A percentile compares a stretch with the other conserved stretches of the same genome.
These are phyloP conservation scores for Paecilomyces formosus DNA, from an alignment of 2,329 filamentous ascomycete species.

Conservation along the genomic window DNA sequence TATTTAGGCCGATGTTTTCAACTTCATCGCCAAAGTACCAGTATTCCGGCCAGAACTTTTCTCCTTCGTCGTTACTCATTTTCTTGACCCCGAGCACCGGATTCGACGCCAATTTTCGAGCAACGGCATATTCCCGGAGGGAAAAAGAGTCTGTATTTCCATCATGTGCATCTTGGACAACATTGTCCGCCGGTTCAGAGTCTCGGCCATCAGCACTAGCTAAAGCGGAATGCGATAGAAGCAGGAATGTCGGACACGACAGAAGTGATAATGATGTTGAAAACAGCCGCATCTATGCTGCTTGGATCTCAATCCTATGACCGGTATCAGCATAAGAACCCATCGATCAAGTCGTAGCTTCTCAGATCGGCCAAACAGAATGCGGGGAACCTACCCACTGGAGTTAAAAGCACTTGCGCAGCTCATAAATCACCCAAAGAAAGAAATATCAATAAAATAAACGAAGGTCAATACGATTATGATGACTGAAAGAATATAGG, in stretches of 20 bases:
- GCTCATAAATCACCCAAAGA: not conserved
- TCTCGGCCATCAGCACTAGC: not conserved
- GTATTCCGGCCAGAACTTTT: conserved; percentile 42
- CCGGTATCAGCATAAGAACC: not conserved
- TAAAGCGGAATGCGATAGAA: not conserved
- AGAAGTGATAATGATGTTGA: not conserved
- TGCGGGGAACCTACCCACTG: not conserved
- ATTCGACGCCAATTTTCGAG: conserved; percentile 18
- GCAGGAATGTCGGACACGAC: not conserved
- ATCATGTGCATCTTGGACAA: not conserved
- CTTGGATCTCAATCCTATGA: not conserved
- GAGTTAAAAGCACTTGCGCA: not conserved
- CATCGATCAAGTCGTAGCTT: not conserved
- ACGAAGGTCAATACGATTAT: not conserved
- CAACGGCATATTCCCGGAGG: conserved; percentile 18
- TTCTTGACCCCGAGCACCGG: conserved; percentile 29
- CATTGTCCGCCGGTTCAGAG: not conserved
- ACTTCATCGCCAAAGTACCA: conserved; percentile 29
- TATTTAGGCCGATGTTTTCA: conserved; percentile 6
- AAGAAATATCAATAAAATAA: not conserved
- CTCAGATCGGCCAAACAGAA: not conserved
- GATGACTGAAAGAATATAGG: not conserved
- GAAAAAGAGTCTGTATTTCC: not conserved
- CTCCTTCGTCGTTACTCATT: conserved; percentile 39
- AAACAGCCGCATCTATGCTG: not conserved